Evolutionary conservation across 352 stramenopile species (phyloP).

Genomic region (Pythium rishiriense): DNA sequence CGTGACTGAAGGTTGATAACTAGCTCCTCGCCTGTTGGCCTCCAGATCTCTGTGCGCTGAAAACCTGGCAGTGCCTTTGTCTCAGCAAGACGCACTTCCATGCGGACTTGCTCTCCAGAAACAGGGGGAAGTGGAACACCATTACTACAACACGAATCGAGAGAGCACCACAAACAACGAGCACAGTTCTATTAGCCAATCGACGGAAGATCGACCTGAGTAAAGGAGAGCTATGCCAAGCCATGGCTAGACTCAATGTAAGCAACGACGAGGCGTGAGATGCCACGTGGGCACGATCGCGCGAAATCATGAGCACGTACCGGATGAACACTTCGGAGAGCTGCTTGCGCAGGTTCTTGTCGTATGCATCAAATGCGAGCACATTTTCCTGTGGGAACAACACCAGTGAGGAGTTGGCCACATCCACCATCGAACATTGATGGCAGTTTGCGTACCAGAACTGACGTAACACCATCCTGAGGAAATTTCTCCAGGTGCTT

Average conservation of each 20-base stretch:
- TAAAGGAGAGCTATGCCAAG: slow-evolving; percentile 17
- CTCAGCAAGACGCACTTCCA: slow-evolving; percentile 49
- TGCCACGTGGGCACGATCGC: slow-evolving; percentile 7
- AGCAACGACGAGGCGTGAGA: slow-evolving; percentile 23
- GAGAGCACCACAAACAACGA: slow-evolving; percentile 19
- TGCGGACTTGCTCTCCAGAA: slow-evolving; percentile 32
- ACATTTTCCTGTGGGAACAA: slow-evolving; percentile 87
- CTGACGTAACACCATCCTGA: slow-evolving; percentile 84
- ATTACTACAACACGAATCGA: slow-evolving; percentile 39
- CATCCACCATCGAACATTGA: neutral
- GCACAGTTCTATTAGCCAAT: slow-evolving; percentile 26
- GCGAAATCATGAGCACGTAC: slow-evolving; percentile 22
- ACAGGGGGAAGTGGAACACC: slow-evolving; percentile 52
- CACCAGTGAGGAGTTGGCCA: neutral
- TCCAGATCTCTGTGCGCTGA: slow-evolving; percentile 27
- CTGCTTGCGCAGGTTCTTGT: slow-evolving; percentile 67
- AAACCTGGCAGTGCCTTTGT: slow-evolving; percentile 40
- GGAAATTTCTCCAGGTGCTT: slow-evolving; percentile 94
- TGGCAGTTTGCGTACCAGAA: slow-evolving; percentile 41
- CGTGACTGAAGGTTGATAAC: slow-evolving; percentile 20
- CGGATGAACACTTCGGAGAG: slow-evolving; percentile 78
- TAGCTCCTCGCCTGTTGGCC: slow-evolving; percentile 7
- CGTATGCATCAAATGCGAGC: slow-evolving; percentile 92
- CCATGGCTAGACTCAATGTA: slow-evolving; percentile 27
- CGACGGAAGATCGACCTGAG: neutral